These are phyloP conservation scores for Epipyxis sp. DNA, from an alignment of 108 stramenopile species.

Conservation along the genomic window DNA sequence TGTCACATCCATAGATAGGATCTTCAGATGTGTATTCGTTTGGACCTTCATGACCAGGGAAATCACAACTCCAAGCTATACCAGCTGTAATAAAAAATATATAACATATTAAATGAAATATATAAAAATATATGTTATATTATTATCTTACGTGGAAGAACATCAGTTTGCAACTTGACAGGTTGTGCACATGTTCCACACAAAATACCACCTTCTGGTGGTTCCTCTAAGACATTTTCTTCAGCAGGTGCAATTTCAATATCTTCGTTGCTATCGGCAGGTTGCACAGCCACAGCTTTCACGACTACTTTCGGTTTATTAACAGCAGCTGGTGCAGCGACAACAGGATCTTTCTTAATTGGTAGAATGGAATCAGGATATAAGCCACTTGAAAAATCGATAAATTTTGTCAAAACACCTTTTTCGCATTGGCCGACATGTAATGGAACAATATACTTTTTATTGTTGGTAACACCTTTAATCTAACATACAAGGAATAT, in stretches of 20 bases:
- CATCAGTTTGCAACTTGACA: too few species aligned
- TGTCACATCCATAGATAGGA: conserved; percentile 22
- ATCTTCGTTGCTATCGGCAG: conserved; percentile 15
- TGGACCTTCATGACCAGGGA: conserved; percentile 25
- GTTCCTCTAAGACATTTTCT: not conserved
- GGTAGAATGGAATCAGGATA: conserved; percentile 21
- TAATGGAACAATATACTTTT: conserved; percentile 7
- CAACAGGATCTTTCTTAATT: conserved; percentile 8
- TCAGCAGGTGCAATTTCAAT: not conserved
- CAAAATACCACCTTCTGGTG: conserved; percentile 13
- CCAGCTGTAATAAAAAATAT: not conserved
- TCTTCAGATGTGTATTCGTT: not conserved
- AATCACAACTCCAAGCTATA: conserved; percentile 15
- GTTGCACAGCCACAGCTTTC: conserved; percentile 1
- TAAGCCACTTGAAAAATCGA: conserved; percentile 7
- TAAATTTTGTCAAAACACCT: conserved; percentile 5
- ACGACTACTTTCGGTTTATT: not conserved
- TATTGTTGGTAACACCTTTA: not conserved
- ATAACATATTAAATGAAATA: conserved; percentile 2
- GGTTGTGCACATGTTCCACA: too few species aligned
- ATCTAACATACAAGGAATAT: conserved; percentile 4
- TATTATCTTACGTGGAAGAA: too few species aligned
- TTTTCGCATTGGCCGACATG: conserved; percentile 20
- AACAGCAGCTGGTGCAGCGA: not conserved
- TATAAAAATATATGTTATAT: conserved; percentile 4